Evolutionary conservation across 495 filamentous ascomycete species (phyloP).

Genomic region (Podospora sp.): DNA sequence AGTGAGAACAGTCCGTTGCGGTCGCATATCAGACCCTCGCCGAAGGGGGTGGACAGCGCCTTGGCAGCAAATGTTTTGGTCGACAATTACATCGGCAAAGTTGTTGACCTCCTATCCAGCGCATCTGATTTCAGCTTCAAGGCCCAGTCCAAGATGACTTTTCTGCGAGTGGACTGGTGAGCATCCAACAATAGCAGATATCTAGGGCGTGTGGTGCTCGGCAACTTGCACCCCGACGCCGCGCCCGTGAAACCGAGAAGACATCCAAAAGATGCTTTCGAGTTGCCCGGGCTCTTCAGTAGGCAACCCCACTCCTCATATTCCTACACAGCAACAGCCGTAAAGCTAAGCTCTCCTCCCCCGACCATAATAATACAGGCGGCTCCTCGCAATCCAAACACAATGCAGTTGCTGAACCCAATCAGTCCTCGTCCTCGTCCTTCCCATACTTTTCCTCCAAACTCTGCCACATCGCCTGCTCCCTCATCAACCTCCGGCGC

Average conservation of each 20-base stretch:
- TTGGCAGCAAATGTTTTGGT: background rate
- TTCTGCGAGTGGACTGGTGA: too few species aligned
- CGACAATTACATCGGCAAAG: slow-evolving; percentile 3
- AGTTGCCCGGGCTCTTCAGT: too few species aligned
- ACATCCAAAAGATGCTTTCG: too few species aligned
- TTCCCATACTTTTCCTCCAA: slow-evolving; percentile 49
- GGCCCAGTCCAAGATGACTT: too few species aligned
- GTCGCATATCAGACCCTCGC: background rate
- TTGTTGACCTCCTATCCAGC: background rate
- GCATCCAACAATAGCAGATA: too few species aligned
- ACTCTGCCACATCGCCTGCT: slow-evolving; percentile 62
- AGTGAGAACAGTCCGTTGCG: too few species aligned
- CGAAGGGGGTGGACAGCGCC: background rate
- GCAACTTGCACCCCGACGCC: too few species aligned
- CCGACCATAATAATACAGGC: slow-evolving; percentile 10
- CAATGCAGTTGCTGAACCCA: slow-evolving; percentile 13
- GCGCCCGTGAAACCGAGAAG: too few species aligned
- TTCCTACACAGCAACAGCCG: too few species aligned
- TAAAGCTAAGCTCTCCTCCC: background rate
- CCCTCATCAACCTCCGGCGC: slow-evolving; percentile 61
- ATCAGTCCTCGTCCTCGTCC: slow-evolving; percentile 39
- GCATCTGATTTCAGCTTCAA: too few species aligned
- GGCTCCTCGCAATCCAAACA: background rate
- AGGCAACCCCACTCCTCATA: too few species aligned
- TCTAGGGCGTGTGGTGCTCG: too few species aligned